Conservation (phyloP, 495 filamentous ascomycete species). For the Thermochaetoides thermophila region DNA sequence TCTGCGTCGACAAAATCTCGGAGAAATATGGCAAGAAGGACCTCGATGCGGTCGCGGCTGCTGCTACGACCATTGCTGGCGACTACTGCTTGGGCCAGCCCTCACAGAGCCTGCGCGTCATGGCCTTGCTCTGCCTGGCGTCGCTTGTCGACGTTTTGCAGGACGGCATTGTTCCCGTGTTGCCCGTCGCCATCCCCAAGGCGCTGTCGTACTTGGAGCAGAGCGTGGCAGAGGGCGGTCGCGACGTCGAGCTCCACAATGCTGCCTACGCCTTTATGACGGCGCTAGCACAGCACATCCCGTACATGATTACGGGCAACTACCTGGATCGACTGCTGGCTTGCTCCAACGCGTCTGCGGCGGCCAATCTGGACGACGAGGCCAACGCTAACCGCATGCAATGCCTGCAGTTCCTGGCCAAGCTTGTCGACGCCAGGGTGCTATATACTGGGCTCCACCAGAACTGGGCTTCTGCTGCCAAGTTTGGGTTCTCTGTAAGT, state of each 20-base stretch:
- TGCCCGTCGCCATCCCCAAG: slow-evolving; percentile 58
- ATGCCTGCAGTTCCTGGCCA: slow-evolving; percentile 55
- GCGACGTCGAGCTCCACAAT: slow-evolving; percentile 54
- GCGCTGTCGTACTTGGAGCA: slow-evolving; percentile 52
- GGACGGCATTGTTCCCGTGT: slow-evolving; percentile 65
- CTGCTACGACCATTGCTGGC: slow-evolving; percentile 63
- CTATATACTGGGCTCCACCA: slow-evolving; percentile 52
- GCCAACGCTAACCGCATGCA: slow-evolving; percentile 49
- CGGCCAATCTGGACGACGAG: slow-evolving; percentile 35
- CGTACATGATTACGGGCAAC: slow-evolving; percentile 65
- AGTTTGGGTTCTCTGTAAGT: slow-evolving; percentile 43
- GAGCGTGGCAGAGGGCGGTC: slow-evolving; percentile 38
- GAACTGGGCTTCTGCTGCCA: slow-evolving; percentile 50
- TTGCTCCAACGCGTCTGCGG: slow-evolving; percentile 56
- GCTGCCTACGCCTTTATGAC: slow-evolving; percentile 65
- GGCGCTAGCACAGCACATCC: slow-evolving; percentile 62
- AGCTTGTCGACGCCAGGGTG: slow-evolving; percentile 50
- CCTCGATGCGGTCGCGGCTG: slow-evolving; percentile 44
- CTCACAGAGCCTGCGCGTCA: slow-evolving; percentile 56
- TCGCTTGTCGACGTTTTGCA: slow-evolving; percentile 78
- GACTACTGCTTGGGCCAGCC: slow-evolving; percentile 56
- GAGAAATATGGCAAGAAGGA: slow-evolving; percentile 88
- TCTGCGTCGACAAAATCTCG: slow-evolving; percentile 77
- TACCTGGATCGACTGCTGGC: slow-evolving; percentile 55
- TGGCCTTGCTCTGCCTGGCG: slow-evolving; percentile 76